Base-by-base conservation (phyloP, 1,284 basidiomycete genomes). In the Leccinum huronense region DNA sequence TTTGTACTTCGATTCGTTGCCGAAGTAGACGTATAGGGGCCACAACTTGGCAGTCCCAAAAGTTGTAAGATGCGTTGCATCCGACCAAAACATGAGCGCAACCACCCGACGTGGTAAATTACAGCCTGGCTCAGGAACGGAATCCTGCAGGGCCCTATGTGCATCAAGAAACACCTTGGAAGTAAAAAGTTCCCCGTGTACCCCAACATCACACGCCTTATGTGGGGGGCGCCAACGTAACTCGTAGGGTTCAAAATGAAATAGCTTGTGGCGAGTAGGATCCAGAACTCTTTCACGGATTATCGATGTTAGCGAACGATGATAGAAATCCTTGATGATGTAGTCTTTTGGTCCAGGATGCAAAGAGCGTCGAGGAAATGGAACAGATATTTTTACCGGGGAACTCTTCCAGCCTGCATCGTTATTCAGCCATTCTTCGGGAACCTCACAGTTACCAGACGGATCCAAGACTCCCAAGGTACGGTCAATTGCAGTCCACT, bases 71-170 rank as follows among this genome's bases (percentile, higher is more conserved):
- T 51, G 48, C 11, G 48, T 51, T 13, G 48, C 48, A 51, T 51
- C 48, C 48, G n/a, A 51, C 48, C 48, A 51, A 27, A 51, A 51
- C 48, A 51, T 51, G 48, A 51, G 48, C 48, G 48, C 48, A 13
- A 51, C 48, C 23, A 51, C 48, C 48, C 48, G 48, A 51, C 48
- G 23, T 19, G 48, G 48, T 51, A 51, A 51, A 27, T 51, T 13
- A 13, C 48, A 51, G 23, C 48, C 48, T 27, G 48, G 48, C 48
- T 51, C 48, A 51, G 48, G 48, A 51, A 23, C 19, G 11, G 48
- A 51, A 7, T 51, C 48, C 48, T 51, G 48, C 48, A 51, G 48
- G 9, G 23, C 23, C 48, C 48, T 51, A 51, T 51, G 48, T 13
- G 48, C 23, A 51, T 51, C 23, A 23, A 51, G 48, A 51, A 51